Conservation (phyloP, 225 moss, liverwort and hornwort species). For the Rhytidiadelphus loreus region DNA sequence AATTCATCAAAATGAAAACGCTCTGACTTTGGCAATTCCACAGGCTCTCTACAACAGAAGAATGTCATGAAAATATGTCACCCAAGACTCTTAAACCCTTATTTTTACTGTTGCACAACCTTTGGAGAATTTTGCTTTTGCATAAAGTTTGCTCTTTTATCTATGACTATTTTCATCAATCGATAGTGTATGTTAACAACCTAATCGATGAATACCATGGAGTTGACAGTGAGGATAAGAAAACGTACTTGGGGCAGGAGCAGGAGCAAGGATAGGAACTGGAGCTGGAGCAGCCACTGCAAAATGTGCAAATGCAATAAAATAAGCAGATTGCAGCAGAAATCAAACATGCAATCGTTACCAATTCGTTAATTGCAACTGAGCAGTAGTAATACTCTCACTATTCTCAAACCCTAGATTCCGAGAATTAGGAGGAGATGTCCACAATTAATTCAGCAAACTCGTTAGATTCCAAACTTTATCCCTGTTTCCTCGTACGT, state of each 20-base stretch:
- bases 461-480: not conserved
- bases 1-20: not conserved
- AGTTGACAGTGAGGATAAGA: not conserved
- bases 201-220: not conserved
- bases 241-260: conserved; percentile 17
- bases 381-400: not conserved
- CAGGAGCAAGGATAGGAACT: not conserved
- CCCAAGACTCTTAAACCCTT: not conserved
- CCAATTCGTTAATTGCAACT: not conserved
- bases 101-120: not conserved
- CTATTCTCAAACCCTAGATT: not conserved
- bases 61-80: not conserved
- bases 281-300: not conserved
- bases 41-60: not conserved
- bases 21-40: not conserved
- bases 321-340: not conserved
- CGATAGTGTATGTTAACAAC: not conserved
- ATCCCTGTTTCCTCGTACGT: not conserved
- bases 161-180: not conserved
- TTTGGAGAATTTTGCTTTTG: not conserved
- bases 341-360: not conserved
- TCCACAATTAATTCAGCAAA: not conserved
- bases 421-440: not conserved
- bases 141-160: not conserved
- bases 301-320: not conserved